Percentiles rank a stretch among this genome's conserved stretches.
phyloP scores from a whole-genome alignment of 306 rosid species.

The Gastrolobium villosum region DNA sequence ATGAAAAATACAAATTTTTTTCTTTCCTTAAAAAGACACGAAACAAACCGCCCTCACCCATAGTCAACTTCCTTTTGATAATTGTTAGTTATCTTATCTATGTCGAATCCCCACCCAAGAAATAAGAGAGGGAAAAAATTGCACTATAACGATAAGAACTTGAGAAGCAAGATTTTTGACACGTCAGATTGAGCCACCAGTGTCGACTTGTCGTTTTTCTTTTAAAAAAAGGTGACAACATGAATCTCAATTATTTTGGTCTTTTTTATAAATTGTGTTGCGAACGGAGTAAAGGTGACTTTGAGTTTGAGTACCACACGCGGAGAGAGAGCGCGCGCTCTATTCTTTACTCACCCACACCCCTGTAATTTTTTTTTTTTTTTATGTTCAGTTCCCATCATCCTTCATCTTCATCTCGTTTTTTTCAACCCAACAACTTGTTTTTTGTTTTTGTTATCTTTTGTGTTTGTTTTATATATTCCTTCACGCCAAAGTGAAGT shows the following conservation, averaged over 20 bases:
- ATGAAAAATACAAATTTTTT: too few relatives aligned
- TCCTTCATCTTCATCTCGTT: background rate
- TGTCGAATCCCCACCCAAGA: background rate
- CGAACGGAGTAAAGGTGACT: background rate
- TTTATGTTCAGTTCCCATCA: background rate
- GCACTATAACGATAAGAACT: background rate
- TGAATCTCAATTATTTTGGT: conserved; percentile 2
- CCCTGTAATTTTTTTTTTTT: background rate
- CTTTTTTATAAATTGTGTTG: conserved; percentile 11
- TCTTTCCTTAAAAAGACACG: too few relatives aligned
- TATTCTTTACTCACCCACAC: too few relatives aligned
- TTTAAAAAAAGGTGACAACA: too few relatives aligned
- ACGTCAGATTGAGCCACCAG: background rate
- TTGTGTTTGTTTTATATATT: background rate
- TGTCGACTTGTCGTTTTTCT: background rate
- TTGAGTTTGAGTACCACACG: background rate
- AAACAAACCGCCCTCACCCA: too few relatives aligned
- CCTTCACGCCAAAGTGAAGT: conserved; percentile 43
- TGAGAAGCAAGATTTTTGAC: background rate
- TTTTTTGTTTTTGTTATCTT: background rate
- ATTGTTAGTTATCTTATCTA: background rate
- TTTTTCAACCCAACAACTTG: background rate
- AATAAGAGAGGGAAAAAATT: background rate
- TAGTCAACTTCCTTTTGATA: background rate
- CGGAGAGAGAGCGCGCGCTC: background rate